A percentile compares a stretch with the other conserved stretches of the same genome.
phyloP scores from a whole-genome alignment of 177 flowering plant genomes.

The Vitis hybrid region DNA sequence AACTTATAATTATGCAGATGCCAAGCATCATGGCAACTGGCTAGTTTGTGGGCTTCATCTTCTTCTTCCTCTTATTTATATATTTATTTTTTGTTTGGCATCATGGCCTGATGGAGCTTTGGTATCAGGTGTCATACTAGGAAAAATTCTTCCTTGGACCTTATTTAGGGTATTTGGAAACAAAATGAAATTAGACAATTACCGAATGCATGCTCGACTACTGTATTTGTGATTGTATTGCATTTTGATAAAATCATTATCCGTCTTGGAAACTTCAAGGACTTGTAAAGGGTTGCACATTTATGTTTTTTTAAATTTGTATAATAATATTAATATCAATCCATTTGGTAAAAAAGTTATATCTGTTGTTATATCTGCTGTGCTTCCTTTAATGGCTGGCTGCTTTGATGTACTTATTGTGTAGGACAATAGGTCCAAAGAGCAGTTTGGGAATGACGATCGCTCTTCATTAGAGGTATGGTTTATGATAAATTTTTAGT shows the following conservation, averaged over 20 bases:
- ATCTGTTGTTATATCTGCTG: neutral
- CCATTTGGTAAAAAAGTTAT: neutral
- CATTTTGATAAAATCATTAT: neutral
- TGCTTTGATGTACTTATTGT: slow-evolving; percentile 7
- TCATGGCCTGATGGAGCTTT: neutral
- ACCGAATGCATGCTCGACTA: neutral
- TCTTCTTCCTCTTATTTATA: too few species aligned
- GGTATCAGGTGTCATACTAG: neutral
- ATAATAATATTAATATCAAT: neutral
- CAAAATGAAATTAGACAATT: neutral
- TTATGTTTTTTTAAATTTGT: too few species aligned
- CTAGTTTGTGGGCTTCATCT: too few species aligned
- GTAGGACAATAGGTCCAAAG: slow-evolving; percentile 54
- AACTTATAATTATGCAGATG: too few species aligned
- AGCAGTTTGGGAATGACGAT: slow-evolving; percentile 38
- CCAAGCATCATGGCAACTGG: too few species aligned
- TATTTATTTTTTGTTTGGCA: too few species aligned
- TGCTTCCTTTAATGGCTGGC: neutral
- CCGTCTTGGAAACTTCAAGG: neutral
- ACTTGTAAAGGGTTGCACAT: neutral
- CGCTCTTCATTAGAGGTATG: slow-evolving; percentile 46
- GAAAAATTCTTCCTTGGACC: neutral
- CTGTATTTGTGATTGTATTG: neutral
- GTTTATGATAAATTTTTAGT: neutral
- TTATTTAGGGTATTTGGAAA: neutral